Evolutionary conservation across 2,329 filamentous ascomycete genomes (phyloP), one percentile per base, ranked within the genome.

Genomic region (Cucurbitaria berberidis): DNA sequence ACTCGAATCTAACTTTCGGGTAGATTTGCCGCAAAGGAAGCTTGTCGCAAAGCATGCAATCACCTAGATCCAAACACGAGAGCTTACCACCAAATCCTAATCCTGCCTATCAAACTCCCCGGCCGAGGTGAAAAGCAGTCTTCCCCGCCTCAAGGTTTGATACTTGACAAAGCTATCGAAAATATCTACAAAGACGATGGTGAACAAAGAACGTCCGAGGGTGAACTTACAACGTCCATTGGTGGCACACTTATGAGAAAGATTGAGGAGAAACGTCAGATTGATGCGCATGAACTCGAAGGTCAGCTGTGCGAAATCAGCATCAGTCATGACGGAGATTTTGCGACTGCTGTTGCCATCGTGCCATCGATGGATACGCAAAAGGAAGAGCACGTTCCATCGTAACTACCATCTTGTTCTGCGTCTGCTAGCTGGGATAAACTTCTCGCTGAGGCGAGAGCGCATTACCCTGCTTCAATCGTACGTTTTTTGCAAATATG

Each of bases 251-350:
- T n/a, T 15, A 21, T 22, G 21, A 22, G 21, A 7, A 22, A 39
- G 10, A 22, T 22, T 24, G 11, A 19, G 8, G 21, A 6, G 15
- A 15, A 22, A 11, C 24, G 11, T 24, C 19, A 3, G 9, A n/a
- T 30, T 5, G 7, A 62, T 48, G 29, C 65, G 8, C 44, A 57
- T 30, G 46, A 53, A 7, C 41, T 71, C 11, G 62, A 73, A 6
- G 73, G 72, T 1, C 82, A 86, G 60, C 78, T 85, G 44, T 91
- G 87, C 13, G 80, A 84, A 66, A 71, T 96, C 39, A 93, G 89
- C 54, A 96, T 97, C 64, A 95, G 89, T 66, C 93, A 97, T 72
- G 93, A 97, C 73, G 87, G 85, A 1, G 88, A 91, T 7, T 96
- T 92, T 75, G 91, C 91, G 9, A 87, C 83, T 18, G 89, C 89